Evolutionary conservation across 257 asterid genomes (phyloP).

Genomic region (Solanum ossicruentum): DNA sequence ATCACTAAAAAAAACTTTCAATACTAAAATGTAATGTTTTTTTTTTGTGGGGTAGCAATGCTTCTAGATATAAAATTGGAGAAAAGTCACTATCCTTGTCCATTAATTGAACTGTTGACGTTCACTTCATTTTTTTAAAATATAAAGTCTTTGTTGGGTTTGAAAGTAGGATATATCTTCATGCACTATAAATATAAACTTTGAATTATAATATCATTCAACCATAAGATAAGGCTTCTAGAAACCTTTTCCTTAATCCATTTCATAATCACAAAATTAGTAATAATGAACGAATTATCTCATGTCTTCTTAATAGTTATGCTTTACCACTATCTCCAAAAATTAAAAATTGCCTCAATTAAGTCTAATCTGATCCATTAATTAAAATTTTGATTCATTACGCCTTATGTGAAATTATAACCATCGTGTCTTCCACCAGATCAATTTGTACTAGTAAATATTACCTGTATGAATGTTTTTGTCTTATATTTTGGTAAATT

Average conservation of each 20-base stretch:
- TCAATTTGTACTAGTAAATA: not conserved
- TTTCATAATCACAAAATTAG: not conserved
- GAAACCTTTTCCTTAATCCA: not conserved
- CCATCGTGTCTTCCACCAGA: not conserved
- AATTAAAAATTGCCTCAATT: not conserved
- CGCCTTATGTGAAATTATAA: not conserved
- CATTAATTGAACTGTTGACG: not conserved
- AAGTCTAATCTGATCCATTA: not conserved
- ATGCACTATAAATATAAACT: not conserved
- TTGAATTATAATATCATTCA: not conserved
- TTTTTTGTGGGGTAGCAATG: not conserved
- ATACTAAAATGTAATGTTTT: not conserved
- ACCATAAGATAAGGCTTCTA: not conserved
- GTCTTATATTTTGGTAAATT: not conserved
- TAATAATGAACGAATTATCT: not conserved
- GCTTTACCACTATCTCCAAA: not conserved
- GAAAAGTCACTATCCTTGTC: conserved; percentile 2
- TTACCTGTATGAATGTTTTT: not conserved
- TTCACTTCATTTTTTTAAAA: not conserved
- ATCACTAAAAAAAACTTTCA: not conserved
- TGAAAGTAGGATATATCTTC: not conserved
- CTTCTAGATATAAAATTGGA: conserved; percentile 22
- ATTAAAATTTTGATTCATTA: not conserved
- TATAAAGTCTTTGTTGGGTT: not conserved
- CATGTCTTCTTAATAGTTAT: not conserved